These are phyloP conservation scores for Cenchrus americanus DNA, from an alignment of 176 grass and related monocot species.

Conservation along the genomic window DNA sequence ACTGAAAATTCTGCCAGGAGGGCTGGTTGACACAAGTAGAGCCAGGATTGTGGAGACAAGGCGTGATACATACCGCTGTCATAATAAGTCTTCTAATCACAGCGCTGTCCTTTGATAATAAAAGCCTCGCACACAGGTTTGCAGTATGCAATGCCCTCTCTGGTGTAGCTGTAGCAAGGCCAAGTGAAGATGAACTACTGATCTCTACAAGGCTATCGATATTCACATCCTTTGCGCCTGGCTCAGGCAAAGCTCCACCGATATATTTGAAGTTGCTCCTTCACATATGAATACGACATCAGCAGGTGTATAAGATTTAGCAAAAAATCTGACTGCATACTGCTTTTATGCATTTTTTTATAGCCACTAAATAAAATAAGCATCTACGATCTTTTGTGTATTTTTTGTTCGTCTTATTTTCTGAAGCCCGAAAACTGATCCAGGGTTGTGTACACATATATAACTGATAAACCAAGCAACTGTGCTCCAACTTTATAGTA, in stretches of 20 bases:
- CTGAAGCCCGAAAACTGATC: background rate
- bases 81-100: conserved; percentile 73
- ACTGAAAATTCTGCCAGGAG: background rate
- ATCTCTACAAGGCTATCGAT: conserved; percentile 38
- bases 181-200: conserved; percentile 30
- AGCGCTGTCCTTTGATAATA: conserved; percentile 56
- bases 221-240: conserved; percentile 32
- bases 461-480: background rate
- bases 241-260: conserved; percentile 32
- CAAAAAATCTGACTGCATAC: background rate
- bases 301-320: background rate
- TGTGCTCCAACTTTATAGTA: background rate
- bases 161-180: conserved; percentile 23
- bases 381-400: background rate
- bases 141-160: conserved; percentile 48
- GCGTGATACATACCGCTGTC: conserved; percentile 54
- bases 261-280: conserved; percentile 47
- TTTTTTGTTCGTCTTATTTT: background rate
- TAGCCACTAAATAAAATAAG: background rate
- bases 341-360: no score
- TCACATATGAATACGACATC: conserved; percentile 31
- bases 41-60: background rate
- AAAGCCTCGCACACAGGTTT: conserved; percentile 59
- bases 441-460: background rate
- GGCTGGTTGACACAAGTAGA: background rate